These are phyloP conservation scores for Telopea speciosissima DNA, from an alignment of 177 flowering plant genomes.

Conservation along the genomic window DNA sequence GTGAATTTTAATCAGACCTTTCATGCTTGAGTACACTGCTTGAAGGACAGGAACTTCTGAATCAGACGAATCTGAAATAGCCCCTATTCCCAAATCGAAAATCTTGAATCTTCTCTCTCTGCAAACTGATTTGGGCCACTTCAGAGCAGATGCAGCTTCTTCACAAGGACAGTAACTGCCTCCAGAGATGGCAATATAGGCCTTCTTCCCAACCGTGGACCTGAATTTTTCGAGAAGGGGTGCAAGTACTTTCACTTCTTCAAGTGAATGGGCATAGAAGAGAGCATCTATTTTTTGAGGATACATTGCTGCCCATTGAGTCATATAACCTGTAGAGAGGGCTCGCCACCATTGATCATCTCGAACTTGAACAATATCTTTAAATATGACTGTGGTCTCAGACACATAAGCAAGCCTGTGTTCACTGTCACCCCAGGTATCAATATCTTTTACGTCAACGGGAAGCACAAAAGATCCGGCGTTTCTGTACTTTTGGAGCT, in stretches of 20 bases:
- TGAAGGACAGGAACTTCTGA: constrained; percentile 84
- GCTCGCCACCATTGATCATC: constrained; percentile 99
- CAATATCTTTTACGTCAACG: constrained; percentile 74
- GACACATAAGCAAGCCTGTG: constrained; percentile 95
- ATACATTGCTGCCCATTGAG: constrained; percentile 94
- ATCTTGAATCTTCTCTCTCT: constrained; percentile 83
- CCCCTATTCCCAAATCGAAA: constrained; percentile 66
- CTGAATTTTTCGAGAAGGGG: constrained; percentile 85
- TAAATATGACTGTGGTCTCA: constrained; percentile 93
- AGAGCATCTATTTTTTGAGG: constrained; percentile 89
- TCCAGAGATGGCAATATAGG: constrained; percentile 77
- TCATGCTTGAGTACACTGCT: constrained; percentile 79
- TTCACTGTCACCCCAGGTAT: constrained; percentile 97
- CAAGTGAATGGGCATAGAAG: constrained; percentile 81
- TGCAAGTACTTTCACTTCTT: constrained; percentile 63
- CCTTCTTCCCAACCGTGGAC: constrained; percentile 76
- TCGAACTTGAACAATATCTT: constrained; percentile 74
- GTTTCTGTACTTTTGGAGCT: constrained; percentile 89
- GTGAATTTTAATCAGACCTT: constrained; percentile 72
- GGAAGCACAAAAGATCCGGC: constrained; percentile 94
- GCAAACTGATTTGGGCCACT: constrained; percentile 79
- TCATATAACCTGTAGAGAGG: constrained; percentile 71
- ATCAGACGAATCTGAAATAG: constrained; percentile 47
- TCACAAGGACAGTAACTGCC: constrained; percentile 80
- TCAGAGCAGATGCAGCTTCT: constrained; percentile 63